phyloP scores from a whole-genome alignment of 2,329 filamentous ascomycete genomes.

The Diaporthe capsici region DNA sequence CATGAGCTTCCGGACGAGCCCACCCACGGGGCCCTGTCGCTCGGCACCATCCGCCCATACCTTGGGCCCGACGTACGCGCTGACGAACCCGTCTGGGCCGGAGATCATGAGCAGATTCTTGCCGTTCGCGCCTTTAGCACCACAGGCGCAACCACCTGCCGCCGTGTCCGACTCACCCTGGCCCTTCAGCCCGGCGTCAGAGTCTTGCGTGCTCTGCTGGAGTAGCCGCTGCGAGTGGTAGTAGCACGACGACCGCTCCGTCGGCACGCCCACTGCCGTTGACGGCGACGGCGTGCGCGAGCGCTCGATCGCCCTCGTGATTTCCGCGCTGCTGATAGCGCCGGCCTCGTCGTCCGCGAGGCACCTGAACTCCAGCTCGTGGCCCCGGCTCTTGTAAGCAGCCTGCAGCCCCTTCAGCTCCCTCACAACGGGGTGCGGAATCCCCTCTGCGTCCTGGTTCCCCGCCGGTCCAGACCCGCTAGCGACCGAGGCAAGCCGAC shows the following conservation, averaged over 20 bases:
- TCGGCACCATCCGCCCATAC: slow-evolving; percentile 80
- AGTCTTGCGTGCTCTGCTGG: slow-evolving; percentile 42
- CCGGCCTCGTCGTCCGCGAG: slow-evolving; percentile 86
- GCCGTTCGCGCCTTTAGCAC: slow-evolving; percentile 51
- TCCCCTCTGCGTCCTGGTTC: neutral
- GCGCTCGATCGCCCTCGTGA: slow-evolving; percentile 55
- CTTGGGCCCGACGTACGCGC: slow-evolving; percentile 84
- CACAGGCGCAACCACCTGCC: neutral
- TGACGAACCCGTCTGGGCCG: slow-evolving; percentile 91
- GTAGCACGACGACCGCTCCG: slow-evolving; percentile 44
- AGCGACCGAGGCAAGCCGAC: slow-evolving; percentile 54
- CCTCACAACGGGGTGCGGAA: slow-evolving; percentile 60
- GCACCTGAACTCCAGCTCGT: slow-evolving; percentile 74
- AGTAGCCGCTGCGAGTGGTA: slow-evolving; percentile 50
- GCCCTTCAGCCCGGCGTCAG: slow-evolving; percentile 39
- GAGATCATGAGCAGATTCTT: slow-evolving; percentile 85
- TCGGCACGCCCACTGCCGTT: slow-evolving; percentile 44
- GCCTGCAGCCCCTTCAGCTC: slow-evolving; percentile 71
- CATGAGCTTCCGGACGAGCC: slow-evolving; percentile 74
- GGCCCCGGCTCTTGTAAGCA: slow-evolving; percentile 64
- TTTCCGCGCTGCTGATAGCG: slow-evolving; percentile 69
- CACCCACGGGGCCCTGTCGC: slow-evolving; percentile 80
- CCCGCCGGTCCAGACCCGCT: neutral
- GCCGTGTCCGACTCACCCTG: slow-evolving; percentile 43
- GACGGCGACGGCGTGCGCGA: neutral